Base-by-base conservation (phyloP, 2,329 filamentous ascomycete species). In the Aspergillus brunneoviolaceus region DNA sequence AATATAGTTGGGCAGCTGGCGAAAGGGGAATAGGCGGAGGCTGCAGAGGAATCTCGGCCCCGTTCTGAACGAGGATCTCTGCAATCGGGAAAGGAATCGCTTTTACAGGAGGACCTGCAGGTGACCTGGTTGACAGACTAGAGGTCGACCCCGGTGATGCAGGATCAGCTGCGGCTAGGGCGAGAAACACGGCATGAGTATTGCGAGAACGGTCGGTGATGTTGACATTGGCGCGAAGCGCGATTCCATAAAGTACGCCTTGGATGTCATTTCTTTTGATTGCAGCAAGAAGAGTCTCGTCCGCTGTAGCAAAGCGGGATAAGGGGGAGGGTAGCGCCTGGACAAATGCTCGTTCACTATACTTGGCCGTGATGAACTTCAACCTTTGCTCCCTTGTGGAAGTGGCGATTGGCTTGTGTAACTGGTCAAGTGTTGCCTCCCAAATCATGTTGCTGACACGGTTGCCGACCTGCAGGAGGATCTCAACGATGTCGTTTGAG, bases 211-310 rank as follows among this genome's bases (percentile, higher is more conserved):
- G 91, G 74, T 99, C 95, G 5, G 87, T 81, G 3, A 89, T 85
- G 70, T 99, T 99, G 14, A 93, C 91, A 70, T 93, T 96, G 14
- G 91, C 95, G 62, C 85, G 85, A 33, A 97, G 82, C 1, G 95
- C 92, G 51, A 99, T 82, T 3, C 91, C 94, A 70, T 97, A 96
- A 27, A 99, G 85, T 25, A 97, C 92, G 64, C 92, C 90, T 71
- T 95, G 90, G 58, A 99, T 91, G 72, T 99, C 93, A 74, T 97
- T 97, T 77, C 89, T 92, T 82, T 98, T 99, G 74, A 98, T 93
- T 10, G 91, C 93, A 5, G 93, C 92, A 45, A 99, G 81, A 5
- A 99, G 83, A 0, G 91, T 93, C 69, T 99, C 95, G 62, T 98
- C 92, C 0, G 94, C 81, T 0, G 89, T 91, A 2, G 83, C 82